These are phyloP conservation scores for Arthrobotrys sphaeroides DNA, from an alignment of 2,329 filamentous ascomycete species.

Conservation along the genomic window DNA sequence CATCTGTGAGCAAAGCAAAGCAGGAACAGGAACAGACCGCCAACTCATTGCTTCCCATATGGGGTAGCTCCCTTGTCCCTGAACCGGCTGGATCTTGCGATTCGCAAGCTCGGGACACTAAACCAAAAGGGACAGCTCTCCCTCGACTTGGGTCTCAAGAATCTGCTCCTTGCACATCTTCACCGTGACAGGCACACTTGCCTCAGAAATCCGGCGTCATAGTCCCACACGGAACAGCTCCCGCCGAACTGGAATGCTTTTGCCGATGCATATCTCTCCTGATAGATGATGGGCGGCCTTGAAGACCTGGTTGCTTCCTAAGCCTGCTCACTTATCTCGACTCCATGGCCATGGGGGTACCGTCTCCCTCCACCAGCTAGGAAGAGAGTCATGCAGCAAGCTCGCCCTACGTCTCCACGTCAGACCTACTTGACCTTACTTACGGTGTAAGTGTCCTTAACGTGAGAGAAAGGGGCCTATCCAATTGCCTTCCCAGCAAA, in stretches of 20 bases:
- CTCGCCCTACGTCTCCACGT: slow-evolving; percentile 38
- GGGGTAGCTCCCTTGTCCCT: slow-evolving; percentile 10
- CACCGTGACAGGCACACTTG: slow-evolving; percentile 13
- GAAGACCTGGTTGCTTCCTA: neutral
- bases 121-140: slow-evolving; percentile 25
- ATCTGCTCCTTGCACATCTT: slow-evolving; percentile 44
- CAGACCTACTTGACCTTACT: slow-evolving; percentile 30
- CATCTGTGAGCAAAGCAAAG: slow-evolving; percentile 33
- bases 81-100: slow-evolving; percentile 13
- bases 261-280: slow-evolving; percentile 13
- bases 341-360: neutral
- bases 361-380: neutral
- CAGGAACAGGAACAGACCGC: slow-evolving; percentile 32
- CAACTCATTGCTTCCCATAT: slow-evolving; percentile 37
- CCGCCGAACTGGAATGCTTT: slow-evolving; percentile 31
- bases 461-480: slow-evolving; percentile 19
- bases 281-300: slow-evolving; percentile 10
- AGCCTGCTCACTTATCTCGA: no score
- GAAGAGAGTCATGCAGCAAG: neutral
- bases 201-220: slow-evolving; percentile 20
- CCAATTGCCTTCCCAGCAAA: slow-evolving; percentile 18
- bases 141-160: slow-evolving; percentile 19
- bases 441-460: slow-evolving; percentile 11
- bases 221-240: slow-evolving; percentile 51
- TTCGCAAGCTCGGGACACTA: slow-evolving; percentile 34